Conservation (phyloP, 1,284 basidiomycete genomes). For the Puccinia brachypodii region DNA sequence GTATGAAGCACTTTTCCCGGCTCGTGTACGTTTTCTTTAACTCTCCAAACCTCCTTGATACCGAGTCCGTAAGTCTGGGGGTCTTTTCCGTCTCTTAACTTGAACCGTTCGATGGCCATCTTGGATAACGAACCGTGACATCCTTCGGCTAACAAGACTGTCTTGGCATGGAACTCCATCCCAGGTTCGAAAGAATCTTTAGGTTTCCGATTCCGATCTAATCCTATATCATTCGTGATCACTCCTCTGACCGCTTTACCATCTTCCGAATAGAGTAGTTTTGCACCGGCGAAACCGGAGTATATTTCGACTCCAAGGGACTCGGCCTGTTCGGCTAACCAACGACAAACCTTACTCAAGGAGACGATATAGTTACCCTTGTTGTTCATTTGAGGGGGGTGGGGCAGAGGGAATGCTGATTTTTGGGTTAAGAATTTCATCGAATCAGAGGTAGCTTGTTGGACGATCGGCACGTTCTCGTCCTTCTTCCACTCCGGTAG, state of each 20-base stretch:
- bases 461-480: conserved; percentile 66
- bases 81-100: conserved; percentile 73
- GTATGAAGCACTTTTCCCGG: conserved; percentile 89
- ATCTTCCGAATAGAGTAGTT: conserved; percentile 71
- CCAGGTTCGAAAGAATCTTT: conserved; percentile 93
- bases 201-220: conserved; percentile 74
- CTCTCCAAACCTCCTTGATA: conserved; percentile 96
- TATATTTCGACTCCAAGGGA: conserved; percentile 93
- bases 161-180: conserved; percentile 92
- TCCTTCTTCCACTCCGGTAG: conserved; percentile 78
- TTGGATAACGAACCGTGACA: conserved; percentile 91
- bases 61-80: conserved; percentile 97
- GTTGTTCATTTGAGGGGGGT: conserved; percentile 97
- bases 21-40: conserved; percentile 72
- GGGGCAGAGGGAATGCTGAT: conserved; percentile 78
- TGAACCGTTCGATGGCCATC: conserved; percentile 73
- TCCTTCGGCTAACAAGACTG: conserved; percentile 93
- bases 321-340: conserved; percentile 83
- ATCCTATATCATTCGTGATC: conserved; percentile 89
- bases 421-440: conserved; percentile 85
- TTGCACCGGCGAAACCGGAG: conserved; percentile 90
- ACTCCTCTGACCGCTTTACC: conserved; percentile 75
- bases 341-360: conserved; percentile 81
- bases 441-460: conserved; percentile 72
- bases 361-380: conserved; percentile 91